These are phyloP conservation scores for Vigna hirtella DNA, from an alignment of 306 rosid species.

Conservation along the genomic window DNA sequence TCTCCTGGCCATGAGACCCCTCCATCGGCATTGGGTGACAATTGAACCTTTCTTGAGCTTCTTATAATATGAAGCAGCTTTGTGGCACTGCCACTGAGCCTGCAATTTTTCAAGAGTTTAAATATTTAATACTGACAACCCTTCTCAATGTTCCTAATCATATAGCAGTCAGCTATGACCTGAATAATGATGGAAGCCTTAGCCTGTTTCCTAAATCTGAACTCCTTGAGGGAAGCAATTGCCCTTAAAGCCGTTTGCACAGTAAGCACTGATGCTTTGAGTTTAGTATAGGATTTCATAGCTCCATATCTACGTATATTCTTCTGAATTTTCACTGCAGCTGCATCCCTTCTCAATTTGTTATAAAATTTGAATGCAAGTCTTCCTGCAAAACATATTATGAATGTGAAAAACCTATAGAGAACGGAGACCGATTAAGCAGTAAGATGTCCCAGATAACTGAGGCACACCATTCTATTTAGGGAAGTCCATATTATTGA, in stretches of 20 bases:
- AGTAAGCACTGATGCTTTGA: conserved; percentile 67
- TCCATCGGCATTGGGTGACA: conserved; percentile 81
- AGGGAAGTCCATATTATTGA: conserved; percentile 29
- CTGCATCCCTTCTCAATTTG: conserved; percentile 71
- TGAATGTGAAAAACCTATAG: conserved; percentile 35
- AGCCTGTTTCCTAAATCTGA: conserved; percentile 69
- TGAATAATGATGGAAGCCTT: conserved; percentile 82
- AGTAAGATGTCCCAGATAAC: conserved; percentile 37
- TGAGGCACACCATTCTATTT: conserved; percentile 36
- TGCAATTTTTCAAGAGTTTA: conserved; percentile 52
- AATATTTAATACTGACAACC: conserved; percentile 19
- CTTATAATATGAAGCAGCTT: conserved; percentile 68
- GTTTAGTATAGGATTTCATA: conserved; percentile 62
- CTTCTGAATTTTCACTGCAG: conserved; percentile 86
- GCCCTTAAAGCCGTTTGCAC: conserved; percentile 92
- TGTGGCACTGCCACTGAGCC: conserved; percentile 91
- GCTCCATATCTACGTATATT: conserved; percentile 66
- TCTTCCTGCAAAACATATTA: conserved; percentile 66
- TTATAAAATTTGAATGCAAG: conserved; percentile 81
- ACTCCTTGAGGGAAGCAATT: conserved; percentile 79
- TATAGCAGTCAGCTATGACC: conserved; percentile 58
- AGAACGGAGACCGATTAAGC: conserved; percentile 42
- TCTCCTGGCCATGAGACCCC: conserved; percentile 73
- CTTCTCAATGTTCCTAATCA: conserved; percentile 30
- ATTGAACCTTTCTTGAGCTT: conserved; percentile 86